These are phyloP conservation scores for Orbilia brochopaga DNA, from an alignment of 2,329 filamentous ascomycete species.

Conservation along the genomic window DNA sequence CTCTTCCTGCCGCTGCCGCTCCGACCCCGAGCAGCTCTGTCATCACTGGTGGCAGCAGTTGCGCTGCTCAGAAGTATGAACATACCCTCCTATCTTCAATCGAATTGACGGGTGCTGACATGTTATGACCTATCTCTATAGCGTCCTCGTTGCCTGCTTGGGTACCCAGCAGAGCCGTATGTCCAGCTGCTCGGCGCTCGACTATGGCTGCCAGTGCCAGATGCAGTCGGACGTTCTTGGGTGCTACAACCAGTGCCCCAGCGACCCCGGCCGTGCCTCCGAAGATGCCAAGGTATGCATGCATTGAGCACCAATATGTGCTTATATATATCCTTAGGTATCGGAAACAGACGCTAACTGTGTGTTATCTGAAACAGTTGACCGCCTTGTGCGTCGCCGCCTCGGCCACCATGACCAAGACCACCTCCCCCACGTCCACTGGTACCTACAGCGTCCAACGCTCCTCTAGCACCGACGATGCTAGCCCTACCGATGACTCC, in stretches of 20 bases:
- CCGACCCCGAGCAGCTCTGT: neutral
- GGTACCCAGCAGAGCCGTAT: constrained; percentile 17
- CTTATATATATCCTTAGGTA: neutral
- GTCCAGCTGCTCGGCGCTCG: constrained; percentile 22
- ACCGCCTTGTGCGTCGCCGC: constrained; percentile 43
- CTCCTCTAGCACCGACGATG: constrained; percentile 7
- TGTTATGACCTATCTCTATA: neutral
- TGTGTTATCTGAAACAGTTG: constrained; percentile 18
- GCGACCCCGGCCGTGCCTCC: constrained; percentile 28
- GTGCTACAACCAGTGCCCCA: constrained; percentile 50
- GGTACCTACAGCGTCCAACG: constrained; percentile 28
- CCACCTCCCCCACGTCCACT: constrained; percentile 43
- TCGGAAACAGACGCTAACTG: neutral
- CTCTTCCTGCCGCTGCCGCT: neutral
- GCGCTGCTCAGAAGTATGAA: constrained; percentile 28
- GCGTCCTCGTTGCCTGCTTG: constrained; percentile 36
- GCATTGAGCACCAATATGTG: no score
- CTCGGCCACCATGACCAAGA: constrained; percentile 21
- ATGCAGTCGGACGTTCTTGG: constrained; percentile 29
- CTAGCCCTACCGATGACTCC: neutral
- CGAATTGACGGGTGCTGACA: neutral
- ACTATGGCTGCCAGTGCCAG: constrained; percentile 45
- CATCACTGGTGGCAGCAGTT: constrained; percentile 18
- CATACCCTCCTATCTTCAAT: neutral
- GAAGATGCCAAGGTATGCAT: constrained; percentile 41